Conservation (phyloP, 2,329 filamentous ascomycete species). For the Aspergillus sp. region DNA sequence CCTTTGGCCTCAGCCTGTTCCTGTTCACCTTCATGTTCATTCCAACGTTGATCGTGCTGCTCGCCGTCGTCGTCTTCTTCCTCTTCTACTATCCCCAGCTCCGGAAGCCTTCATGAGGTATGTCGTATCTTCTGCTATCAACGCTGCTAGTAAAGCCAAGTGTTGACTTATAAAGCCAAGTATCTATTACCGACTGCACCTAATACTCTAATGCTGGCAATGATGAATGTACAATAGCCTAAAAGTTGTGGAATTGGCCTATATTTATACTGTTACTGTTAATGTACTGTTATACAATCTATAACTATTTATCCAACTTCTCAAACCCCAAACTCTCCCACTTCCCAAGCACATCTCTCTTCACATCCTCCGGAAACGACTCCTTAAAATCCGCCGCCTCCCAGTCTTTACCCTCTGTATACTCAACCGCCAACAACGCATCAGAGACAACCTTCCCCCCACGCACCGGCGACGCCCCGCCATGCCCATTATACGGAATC, state of each 20-base stretch:
- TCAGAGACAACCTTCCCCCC: conserved; percentile 52
- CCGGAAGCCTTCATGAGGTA: conserved; percentile 14
- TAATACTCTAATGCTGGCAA: no score
- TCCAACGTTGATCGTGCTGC: conserved; percentile 32
- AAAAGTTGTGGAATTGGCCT: no score
- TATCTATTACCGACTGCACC: no score
- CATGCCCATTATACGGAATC: conserved; percentile 51
- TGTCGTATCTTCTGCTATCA: background rate
- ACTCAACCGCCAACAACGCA: conserved; percentile 46
- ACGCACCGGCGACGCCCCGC: conserved; percentile 26
- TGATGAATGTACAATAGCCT: no score
- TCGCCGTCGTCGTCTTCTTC: conserved; percentile 34
- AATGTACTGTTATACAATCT: no score
- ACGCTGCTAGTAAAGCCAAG: background rate
- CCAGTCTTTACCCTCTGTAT: conserved; percentile 37
- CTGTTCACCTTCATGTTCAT: conserved; percentile 38
- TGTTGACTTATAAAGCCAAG: no score
- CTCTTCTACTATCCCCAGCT: conserved; percentile 30
- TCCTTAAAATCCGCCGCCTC: conserved; percentile 33
- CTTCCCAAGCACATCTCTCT: conserved; percentile 39
- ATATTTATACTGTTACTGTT: no score
- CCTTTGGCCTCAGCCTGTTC: conserved; percentile 32
- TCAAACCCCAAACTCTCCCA: conserved; percentile 36
- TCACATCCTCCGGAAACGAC: conserved; percentile 42
- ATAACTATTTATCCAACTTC: background rate